phyloP scores from a whole-genome alignment of 345 rosid species.

The Theobroma cacao region DNA sequence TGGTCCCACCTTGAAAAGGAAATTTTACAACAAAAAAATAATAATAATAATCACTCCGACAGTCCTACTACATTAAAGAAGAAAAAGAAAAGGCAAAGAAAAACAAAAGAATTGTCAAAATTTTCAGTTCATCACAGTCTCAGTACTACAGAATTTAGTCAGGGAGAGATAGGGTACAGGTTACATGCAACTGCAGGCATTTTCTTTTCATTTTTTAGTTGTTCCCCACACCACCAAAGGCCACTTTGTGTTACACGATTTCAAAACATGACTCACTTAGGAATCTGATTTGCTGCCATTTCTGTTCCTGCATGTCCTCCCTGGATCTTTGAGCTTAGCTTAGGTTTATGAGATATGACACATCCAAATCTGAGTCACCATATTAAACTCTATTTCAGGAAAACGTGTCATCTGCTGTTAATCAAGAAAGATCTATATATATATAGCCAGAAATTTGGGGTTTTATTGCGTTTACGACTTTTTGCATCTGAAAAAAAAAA shows the following conservation, averaged over 20 bases:
- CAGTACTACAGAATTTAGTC: neutral
- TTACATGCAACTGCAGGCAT: neutral
- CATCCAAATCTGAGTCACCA: slow-evolving; percentile 10
- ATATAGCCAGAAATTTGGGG: neutral
- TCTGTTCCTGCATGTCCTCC: slow-evolving; percentile 8
- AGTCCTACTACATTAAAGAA: slow-evolving; percentile 17
- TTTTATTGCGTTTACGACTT: neutral
- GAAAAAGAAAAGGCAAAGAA: neutral
- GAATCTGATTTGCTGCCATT: slow-evolving; percentile 29
- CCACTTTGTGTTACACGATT: slow-evolving; percentile 4
- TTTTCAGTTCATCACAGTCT: neutral
- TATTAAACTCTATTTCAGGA: neutral
- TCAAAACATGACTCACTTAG: slow-evolving; percentile 15
- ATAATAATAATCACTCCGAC: neutral
- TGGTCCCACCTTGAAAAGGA: slow-evolving; percentile 28
- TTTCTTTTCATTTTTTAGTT: neutral
- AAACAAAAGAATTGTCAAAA: slow-evolving; percentile 15
- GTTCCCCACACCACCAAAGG: neutral
- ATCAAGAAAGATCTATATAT: neutral
- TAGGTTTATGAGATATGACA: neutral
- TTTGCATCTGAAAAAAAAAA: no score
- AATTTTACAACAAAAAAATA: slow-evolving; percentile 10
- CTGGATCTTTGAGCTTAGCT: slow-evolving; percentile 8
- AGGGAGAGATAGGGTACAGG: neutral
- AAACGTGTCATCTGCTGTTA: neutral